Percentiles rank a stretch among this genome's conserved stretches.
phyloP scores from a whole-genome alignment of 768 basidiomycete genomes.

The Cyclocybe cylindracea region DNA sequence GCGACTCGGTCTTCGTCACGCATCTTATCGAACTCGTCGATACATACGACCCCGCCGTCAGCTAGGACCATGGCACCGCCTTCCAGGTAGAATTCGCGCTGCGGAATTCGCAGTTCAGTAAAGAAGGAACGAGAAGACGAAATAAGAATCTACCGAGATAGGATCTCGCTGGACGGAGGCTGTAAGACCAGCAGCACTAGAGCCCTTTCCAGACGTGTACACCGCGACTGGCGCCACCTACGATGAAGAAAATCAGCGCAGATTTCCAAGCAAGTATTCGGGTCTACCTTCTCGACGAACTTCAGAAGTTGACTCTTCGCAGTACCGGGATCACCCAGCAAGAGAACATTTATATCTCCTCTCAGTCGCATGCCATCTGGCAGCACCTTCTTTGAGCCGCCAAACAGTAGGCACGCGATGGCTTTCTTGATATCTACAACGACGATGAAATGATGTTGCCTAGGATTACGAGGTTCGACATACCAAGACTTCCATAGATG shows the following conservation, averaged over 20 bases:
- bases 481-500: constrained; percentile 94
- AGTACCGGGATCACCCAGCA: constrained; percentile 97
- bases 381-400: constrained; percentile 94
- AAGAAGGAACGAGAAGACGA: background rate
- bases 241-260: background rate
- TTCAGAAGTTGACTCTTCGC: constrained; percentile 98
- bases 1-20: constrained; percentile 98
- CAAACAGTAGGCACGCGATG: constrained; percentile 93
- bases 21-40: constrained; percentile 99
- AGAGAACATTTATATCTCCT: constrained; percentile 96
- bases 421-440: constrained; percentile 96
- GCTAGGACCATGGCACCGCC: constrained; percentile 99
- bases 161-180: constrained; percentile 96
- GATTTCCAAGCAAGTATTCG: background rate
- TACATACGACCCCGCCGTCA: constrained; percentile 97
- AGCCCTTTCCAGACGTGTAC: constrained; percentile 98
- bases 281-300: constrained; percentile 89
- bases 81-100: constrained; percentile 99
- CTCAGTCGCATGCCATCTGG: constrained; percentile 97
- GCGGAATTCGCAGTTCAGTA: constrained; percentile 5
- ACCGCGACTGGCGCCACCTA: constrained; percentile 97
- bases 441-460: constrained; percentile 8
- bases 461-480: constrained; percentile 8
- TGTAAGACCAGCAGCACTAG: constrained; percentile 97
- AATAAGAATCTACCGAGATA: constrained; percentile 63